phyloP scores from a whole-genome alignment of 306 rosid genomes.

The Vicia sativa region DNA sequence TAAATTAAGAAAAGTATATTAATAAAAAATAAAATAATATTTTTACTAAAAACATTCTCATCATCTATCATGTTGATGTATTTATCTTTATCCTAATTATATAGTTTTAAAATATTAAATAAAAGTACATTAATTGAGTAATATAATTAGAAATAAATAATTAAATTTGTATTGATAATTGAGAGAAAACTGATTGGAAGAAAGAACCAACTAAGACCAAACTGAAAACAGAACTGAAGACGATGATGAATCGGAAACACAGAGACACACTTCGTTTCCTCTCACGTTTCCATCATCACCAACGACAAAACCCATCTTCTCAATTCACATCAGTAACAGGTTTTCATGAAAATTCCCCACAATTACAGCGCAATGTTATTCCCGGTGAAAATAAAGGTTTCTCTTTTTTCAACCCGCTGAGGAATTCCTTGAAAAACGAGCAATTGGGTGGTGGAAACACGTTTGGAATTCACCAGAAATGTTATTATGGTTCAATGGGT shows the following conservation, averaged over 20 bases:
- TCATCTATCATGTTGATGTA: too few relatives aligned
- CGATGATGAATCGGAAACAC: slow-evolving; percentile 56
- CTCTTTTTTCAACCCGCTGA: slow-evolving; percentile 36
- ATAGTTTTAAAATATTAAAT: too few relatives aligned
- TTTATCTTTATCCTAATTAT: too few relatives aligned
- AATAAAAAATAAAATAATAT: too few relatives aligned
- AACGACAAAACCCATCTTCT: slow-evolving; percentile 18
- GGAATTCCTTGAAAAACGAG: slow-evolving; percentile 26
- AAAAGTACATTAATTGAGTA: too few relatives aligned
- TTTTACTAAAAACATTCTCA: too few relatives aligned
- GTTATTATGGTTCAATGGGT: slow-evolving; percentile 51
- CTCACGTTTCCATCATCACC: slow-evolving; percentile 40
- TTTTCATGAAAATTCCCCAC: slow-evolving; percentile 20
- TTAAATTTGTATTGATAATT: too few relatives aligned
- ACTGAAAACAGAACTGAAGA: background rate
- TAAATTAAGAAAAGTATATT: too few relatives aligned
- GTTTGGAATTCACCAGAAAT: slow-evolving; percentile 40
- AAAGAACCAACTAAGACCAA: background rate
- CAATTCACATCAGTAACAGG: slow-evolving; percentile 4
- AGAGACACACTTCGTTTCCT: slow-evolving; percentile 47
- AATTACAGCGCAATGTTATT: slow-evolving; percentile 22
- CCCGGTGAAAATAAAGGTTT: slow-evolving; percentile 23
- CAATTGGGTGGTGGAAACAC: slow-evolving; percentile 36
- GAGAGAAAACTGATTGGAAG: too few relatives aligned
- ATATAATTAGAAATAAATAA: too few relatives aligned